These are phyloP conservation scores for Cymbidium sinense DNA, from an alignment of 106 monocot genomes.

Conservation along the genomic window DNA sequence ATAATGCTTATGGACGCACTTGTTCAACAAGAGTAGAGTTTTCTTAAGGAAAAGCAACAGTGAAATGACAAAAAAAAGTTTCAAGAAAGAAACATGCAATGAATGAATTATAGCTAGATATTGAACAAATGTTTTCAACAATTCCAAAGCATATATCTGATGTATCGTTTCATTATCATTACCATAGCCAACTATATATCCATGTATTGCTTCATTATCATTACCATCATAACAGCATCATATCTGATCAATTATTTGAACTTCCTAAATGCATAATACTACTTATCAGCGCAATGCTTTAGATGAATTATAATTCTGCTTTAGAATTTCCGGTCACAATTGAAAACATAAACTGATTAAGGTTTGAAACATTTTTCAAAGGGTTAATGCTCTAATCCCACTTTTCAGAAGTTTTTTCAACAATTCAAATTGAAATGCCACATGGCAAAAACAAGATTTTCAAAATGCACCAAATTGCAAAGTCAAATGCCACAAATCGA, in stretches of 20 bases:
- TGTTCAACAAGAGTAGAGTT: too few species aligned
- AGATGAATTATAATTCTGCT: not conserved
- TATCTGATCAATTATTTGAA: constrained; percentile 3
- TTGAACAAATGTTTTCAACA: not conserved
- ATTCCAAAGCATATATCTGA: not conserved
- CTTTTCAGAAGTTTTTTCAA: not conserved
- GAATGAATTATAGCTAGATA: too few species aligned
- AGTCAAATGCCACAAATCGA: not conserved
- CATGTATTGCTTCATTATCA: not conserved
- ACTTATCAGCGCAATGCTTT: not conserved
- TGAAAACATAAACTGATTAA: not conserved
- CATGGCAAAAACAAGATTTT: not conserved
- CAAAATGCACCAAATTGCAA: not conserved
- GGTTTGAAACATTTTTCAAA: not conserved
- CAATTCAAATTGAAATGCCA: not conserved
- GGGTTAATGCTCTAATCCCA: not conserved
- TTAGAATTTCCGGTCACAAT: not conserved
- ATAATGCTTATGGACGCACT: too few species aligned
- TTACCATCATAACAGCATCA: not conserved
- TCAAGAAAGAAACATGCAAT: too few species aligned
- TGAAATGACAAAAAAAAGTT: too few species aligned
- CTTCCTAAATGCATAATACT: not conserved
- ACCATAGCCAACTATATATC: not conserved
- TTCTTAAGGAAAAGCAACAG: too few species aligned
- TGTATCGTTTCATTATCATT: not conserved